Evolutionary conservation across 2,329 filamentous ascomycete genomes (phyloP), one percentile per base, ranked within the genome.

Genomic region (Talaromyces sp.): DNA sequence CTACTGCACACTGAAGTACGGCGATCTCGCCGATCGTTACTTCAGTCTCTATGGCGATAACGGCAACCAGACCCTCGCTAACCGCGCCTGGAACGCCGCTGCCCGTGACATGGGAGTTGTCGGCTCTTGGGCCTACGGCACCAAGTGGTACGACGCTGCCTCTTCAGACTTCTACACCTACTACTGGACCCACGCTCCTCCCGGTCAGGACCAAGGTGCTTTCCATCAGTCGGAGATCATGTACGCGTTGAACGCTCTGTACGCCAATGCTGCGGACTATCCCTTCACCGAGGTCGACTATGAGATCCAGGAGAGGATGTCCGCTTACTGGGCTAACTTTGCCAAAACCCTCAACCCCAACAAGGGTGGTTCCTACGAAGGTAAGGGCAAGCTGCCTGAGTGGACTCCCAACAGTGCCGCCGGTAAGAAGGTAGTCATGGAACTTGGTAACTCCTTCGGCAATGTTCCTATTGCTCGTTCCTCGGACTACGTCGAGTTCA

Each of bases 161-260:
- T 52, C 58, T 7, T 36, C 53, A 3, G 54, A 65, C 1, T 62
- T 73, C 48, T 74, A 69, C 54, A 74, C 68, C 2, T 74, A 73
- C 52, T 67, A 66, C 58, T 74, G 69, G 67, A 63, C 61, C 43
- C 71, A 74, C 44, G 71, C 71, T 2, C 71, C 68, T 1, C 71
- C 71, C 0, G 67, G 70, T 6, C 71, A 74, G 50, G 30, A 44
- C 42, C 57, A 60, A 49, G 73, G 73, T 7, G 72, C 73, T 6
- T 71, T 66, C 57, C 71, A 75, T 49, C 62, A 66, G 57, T 69
- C 68, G 1, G 73, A 76, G 62, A 70, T 76, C 50, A 70, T 68
- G 54, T 75, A 75, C 47, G 66, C 64, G 1, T 59, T 73, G 20
- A 73, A 75, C 51, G 66, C 67, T 27, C 60, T 75, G 13, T 74